A percentile compares a stretch with the other conserved stretches of the same genome.
phyloP scores from a whole-genome alignment of 306 rosid genomes.

The Abrus pulchellus region DNA sequence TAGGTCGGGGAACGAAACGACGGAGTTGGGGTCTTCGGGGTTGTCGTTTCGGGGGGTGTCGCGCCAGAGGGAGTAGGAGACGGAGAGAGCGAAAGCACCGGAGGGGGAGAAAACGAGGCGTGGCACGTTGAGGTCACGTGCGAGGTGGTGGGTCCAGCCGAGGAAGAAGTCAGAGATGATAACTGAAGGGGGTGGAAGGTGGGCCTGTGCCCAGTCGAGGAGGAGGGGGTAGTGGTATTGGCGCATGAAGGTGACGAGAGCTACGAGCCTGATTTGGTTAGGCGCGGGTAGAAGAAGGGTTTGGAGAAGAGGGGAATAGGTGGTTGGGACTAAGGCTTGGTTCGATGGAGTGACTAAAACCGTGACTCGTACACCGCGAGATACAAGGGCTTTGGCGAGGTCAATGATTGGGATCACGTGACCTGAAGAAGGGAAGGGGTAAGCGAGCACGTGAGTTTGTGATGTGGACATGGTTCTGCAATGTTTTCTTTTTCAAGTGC shows the following conservation, averaged over 20 bases:
- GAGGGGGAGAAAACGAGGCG: slow-evolving; percentile 60
- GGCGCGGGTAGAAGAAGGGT: slow-evolving; percentile 47
- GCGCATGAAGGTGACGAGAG: slow-evolving; percentile 24
- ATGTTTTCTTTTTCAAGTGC: neutral
- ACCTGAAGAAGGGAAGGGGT: slow-evolving; percentile 57
- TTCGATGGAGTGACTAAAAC: slow-evolving; percentile 46
- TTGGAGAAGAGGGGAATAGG: slow-evolving; percentile 51
- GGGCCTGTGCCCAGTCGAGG: slow-evolving; percentile 50
- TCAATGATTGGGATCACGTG: slow-evolving; percentile 61
- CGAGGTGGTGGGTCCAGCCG: slow-evolving; percentile 67
- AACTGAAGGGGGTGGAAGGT: slow-evolving; percentile 46
- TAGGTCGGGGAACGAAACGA: slow-evolving; percentile 47
- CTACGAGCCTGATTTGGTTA: slow-evolving; percentile 20
- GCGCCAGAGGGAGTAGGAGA: slow-evolving; percentile 41
- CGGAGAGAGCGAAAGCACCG: slow-evolving; percentile 41
- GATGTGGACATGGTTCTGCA: neutral
- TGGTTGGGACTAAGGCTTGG: slow-evolving; percentile 42
- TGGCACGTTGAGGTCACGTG: slow-evolving; percentile 44
- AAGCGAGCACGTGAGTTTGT: slow-evolving; percentile 51
- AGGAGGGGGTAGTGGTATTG: slow-evolving; percentile 52
- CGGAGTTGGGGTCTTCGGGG: neutral
- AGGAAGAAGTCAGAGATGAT: slow-evolving; percentile 63
- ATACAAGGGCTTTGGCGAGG: slow-evolving; percentile 31
- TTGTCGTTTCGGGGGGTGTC: slow-evolving; percentile 19
- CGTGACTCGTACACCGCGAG: slow-evolving; percentile 60